Evolutionary conservation across 306 rosid species (phyloP), one percentile per base, ranked within the genome.

Genomic region (Vicia sativa): DNA sequence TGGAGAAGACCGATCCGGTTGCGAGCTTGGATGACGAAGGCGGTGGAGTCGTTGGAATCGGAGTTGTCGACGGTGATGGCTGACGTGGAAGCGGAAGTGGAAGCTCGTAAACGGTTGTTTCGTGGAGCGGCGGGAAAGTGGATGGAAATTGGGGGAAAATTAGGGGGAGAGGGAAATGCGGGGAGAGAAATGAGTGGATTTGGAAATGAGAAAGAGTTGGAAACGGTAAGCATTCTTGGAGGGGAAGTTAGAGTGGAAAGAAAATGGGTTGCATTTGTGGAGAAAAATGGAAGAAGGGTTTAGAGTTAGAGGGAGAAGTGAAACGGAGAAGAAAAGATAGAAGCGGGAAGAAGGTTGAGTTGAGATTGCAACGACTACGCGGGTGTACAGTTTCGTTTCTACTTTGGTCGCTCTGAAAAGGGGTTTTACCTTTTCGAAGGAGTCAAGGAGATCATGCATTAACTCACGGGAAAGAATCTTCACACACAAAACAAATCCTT

Each of bases 1-100:
- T 81, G 88, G 69, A 87, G 90, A 42, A 87, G 88, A 31, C 95
- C 90, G 66, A 85, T 87, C 44, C 83, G 81, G 79, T 77, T 85
- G 31, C 83, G 85, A 31, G 90, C 85, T 0, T 87, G 88, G 70
- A 87, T 83, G 41, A 82, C 84, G 79, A 85, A 82, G 5, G 74
- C 76, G 37, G 95, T 87, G 72, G 77, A 72, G 15, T 76, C 70
- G 26, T n/a, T 19, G 28, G 62, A 43, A 6, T 69, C 72, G 71
- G 87, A 68, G 29, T 78, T 78, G 6, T 80, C 83, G 4, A 85
- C 79, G 29, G 79, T 55, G 49, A 87, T 77, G 8, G 82, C 62
- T 29, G 92, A 63, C 38, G 38, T 7, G 28, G 57, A 7, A 0
- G 38, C 2, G 28, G 57, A 15, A 0, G 73, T 2, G 55, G 82